Evolutionary conservation across 2,329 filamentous ascomycete species (phyloP).

Genomic region (Beauveria caledonica): DNA sequence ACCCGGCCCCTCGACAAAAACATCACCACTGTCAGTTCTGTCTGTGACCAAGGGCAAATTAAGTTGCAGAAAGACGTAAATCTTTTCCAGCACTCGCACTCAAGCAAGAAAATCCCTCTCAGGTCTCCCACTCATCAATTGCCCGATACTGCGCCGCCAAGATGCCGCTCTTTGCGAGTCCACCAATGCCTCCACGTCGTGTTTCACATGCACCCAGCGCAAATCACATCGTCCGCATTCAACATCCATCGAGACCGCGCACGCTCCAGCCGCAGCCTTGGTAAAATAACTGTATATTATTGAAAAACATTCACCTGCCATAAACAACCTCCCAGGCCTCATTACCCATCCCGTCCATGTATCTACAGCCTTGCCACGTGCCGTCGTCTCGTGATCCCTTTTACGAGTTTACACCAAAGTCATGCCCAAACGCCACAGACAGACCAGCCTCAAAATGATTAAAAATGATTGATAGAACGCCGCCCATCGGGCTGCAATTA

Average conservation of each 20-base stretch:
- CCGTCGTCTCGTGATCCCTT: background rate
- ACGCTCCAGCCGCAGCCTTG: background rate
- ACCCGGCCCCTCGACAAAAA: too few relatives aligned
- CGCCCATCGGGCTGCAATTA: background rate
- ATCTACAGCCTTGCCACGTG: background rate
- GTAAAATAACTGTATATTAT: background rate
- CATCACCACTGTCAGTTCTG: too few relatives aligned
- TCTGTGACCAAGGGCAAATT: too few relatives aligned
- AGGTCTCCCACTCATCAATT: background rate
- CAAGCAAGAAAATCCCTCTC: background rate
- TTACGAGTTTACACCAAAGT: background rate
- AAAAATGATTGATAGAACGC: constrained; percentile 5
- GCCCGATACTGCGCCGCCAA: background rate
- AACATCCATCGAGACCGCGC: background rate
- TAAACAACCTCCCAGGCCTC: background rate
- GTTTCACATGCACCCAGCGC: constrained; percentile 2
- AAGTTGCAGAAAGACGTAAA: too few relatives aligned
- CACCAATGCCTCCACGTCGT: background rate
- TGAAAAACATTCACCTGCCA: background rate
- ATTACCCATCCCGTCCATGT: background rate
- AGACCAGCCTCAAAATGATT: background rate
- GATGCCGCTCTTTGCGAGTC: background rate
- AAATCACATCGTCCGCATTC: background rate
- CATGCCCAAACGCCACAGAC: background rate
- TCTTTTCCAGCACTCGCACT: too few relatives aligned